A percentile compares a stretch with the other conserved stretches of the same genome.
Conservation (phyloP, 129 eudicot species). For the Flaveria sonorensis region DNA sequence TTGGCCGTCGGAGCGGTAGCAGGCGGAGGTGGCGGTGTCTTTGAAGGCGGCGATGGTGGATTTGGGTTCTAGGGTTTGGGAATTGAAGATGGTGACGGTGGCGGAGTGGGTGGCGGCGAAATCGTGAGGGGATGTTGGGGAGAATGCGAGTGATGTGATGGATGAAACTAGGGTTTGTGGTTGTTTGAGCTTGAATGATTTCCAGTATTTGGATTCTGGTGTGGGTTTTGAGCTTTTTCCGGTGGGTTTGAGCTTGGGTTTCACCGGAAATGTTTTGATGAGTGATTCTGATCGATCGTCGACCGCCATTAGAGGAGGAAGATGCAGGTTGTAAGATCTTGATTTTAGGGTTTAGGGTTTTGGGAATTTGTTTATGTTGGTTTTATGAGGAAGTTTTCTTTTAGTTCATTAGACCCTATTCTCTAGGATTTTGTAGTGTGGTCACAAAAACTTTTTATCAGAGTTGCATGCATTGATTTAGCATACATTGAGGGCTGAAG, state of each 20-base stretch:
- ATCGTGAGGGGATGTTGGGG: slow-evolving; percentile 59
- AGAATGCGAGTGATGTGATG: slow-evolving; percentile 59
- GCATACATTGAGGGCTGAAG: too few species aligned
- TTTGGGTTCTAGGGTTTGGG: slow-evolving; percentile 52
- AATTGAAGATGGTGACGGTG: slow-evolving; percentile 56
- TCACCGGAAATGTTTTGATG: slow-evolving; percentile 48
- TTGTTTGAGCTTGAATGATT: slow-evolving; percentile 68
- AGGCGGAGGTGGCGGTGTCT: slow-evolving; percentile 68
- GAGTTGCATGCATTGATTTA: too few species aligned
- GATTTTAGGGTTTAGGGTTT: slow-evolving; percentile 34
- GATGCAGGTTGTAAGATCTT: slow-evolving; percentile 18
- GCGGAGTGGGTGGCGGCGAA: slow-evolving; percentile 82
- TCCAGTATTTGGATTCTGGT: slow-evolving; percentile 88
- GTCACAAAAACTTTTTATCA: not conserved
- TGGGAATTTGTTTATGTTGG: not conserved
- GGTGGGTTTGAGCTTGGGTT: slow-evolving; percentile 66
- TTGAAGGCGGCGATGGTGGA: slow-evolving; percentile 54
- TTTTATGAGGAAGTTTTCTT: not conserved
- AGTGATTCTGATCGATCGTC: slow-evolving; percentile 30
- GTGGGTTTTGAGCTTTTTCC: slow-evolving; percentile 54
- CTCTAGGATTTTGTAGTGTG: not conserved
- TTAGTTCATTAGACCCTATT: not conserved
- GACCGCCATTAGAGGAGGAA: slow-evolving; percentile 46
- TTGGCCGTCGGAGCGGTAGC: slow-evolving; percentile 69
- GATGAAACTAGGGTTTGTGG: slow-evolving; percentile 57